Base-by-base conservation (phyloP, 495 filamentous ascomycete genomes). In the Aspergillus kassunensis region DNA sequence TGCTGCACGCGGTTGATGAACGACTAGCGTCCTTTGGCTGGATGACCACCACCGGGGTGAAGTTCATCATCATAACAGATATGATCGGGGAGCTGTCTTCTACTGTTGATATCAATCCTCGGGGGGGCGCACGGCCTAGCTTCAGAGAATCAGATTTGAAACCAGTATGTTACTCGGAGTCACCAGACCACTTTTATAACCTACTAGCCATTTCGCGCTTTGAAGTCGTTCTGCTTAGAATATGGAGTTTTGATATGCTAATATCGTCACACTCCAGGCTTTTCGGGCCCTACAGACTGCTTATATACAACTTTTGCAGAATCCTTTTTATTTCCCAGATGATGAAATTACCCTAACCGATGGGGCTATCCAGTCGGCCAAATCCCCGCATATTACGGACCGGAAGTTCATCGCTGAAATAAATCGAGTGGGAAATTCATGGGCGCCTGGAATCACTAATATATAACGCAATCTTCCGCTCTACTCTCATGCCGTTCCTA, bases 31-130 rank as follows among this genome's bases (percentile, higher is more conserved):
- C 86, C 49, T 98, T 97, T 74, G 93, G 93, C 53, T 97, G 89
- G 83, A 77, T 96, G 62, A 97, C 93, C n/a, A 97, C 95, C 66
- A 97, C 95, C 6, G 92, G 91, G 6, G 82, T 92, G 24, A 91
- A 89, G 66, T 81, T 98, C 56, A 82, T 97, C 24, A 82, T 89
- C 33, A 82, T 96, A 1, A 86, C 97, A 12, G 93, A 97, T 65
- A 84, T 95, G 74, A 78, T 86, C 43, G 91, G 91, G 1, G 69
- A 78, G 39, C 63, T 63, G 54, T 55, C 49, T 41, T 50, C 42
- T 45, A 31, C 60, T 51, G 24, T 59, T 40, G 21, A 58, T 40
- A 56, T 66, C 24, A 68, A 52, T 35, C 49, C 53, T 35, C 57
- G 73, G 60, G 59, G 59, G 18, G 27, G 70, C 59, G 41, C 70